Evolutionary conservation across 345 rosid genomes (phyloP).

Genomic region (Eucalyptus paniculata): DNA sequence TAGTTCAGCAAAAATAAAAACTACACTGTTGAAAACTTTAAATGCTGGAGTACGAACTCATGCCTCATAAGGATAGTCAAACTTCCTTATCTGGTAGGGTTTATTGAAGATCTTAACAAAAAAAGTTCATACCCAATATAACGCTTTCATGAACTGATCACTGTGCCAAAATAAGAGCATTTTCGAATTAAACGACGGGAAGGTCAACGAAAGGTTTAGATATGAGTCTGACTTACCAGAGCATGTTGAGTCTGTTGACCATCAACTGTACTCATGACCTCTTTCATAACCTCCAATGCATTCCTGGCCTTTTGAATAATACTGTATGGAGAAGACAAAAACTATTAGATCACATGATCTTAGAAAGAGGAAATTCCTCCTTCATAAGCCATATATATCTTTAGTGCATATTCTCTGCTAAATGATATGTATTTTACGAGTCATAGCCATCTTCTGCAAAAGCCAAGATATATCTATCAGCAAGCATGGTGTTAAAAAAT

Average conservation of each 20-base stretch:
- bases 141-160: neutral
- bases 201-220: neutral
- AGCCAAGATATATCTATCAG: neutral
- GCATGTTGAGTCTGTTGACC: slow-evolving; percentile 40
- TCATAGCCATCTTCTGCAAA: neutral
- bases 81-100: neutral
- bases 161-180: neutral
- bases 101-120: neutral
- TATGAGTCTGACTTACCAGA: slow-evolving; percentile 31
- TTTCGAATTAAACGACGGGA: neutral
- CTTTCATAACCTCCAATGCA: slow-evolving; percentile 77
- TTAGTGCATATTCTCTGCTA: neutral
- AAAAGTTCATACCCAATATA: neutral
- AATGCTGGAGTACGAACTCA: neutral
- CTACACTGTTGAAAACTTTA: neutral
- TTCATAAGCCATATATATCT: neutral
- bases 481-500: neutral
- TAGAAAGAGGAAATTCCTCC: neutral
- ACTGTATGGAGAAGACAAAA: slow-evolving; percentile 20
- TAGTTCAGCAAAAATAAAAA: neutral
- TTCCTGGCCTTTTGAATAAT: slow-evolving; percentile 83
- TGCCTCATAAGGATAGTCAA: neutral
- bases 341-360: neutral
- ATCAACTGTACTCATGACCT: slow-evolving; percentile 81
- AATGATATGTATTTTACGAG: neutral